Evolutionary conservation across 352 stramenopile genomes (phyloP), one percentile per base, ranked within the genome.

Genomic region (Elongisporangium prolatum): DNA sequence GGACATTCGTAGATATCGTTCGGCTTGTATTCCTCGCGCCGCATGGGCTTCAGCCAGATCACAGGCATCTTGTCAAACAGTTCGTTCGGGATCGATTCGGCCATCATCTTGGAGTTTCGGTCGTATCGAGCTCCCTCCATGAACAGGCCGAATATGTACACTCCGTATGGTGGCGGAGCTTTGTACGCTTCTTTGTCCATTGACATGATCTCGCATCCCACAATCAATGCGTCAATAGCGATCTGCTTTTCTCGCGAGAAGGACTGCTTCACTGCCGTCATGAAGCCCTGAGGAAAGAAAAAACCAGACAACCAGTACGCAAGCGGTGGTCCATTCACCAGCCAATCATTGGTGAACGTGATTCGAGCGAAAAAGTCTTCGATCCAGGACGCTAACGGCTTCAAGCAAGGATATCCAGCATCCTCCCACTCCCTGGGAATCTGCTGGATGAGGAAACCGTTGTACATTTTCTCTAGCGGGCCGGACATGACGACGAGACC

Each of bases 271-370:
- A 98, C 91, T 11, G 83, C 93, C 0, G 93, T 98, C 81, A 98
- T 96, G 66, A 98, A 98, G 21, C 91, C 93, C 61, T 98, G 94
- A 3, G 93, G 94, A 67, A 98, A 98, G 74, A 98, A 98, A 68
- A 98, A 97, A 0, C 91, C 91, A 11, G 86, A 88, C n/a, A 98
- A 52, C 94, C 94, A 98, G 65, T 89, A 98, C 10, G 84, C 73
- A 8, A 80, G 44, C 3, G 90, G 86, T 16, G 92, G 87, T 0
- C 91, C 91, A 0, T 91, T 67, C 11, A 77, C 71, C 4, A 97
- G 68, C 94, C 94, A 98, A 3, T 77, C 61, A 21, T 77, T 69
- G 17, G 95, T 90, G 52, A 97, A 86, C 13, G 71, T 68, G 53
- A 98, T 88, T 34, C 94, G 79, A 16, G 68, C 72, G 48, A 98